Percentiles rank a stretch among this genome's conserved stretches.
Evolutionary conservation across 1,139 yeast genomes (phyloP).

Genomic region (Nakaseomyces glabratus): DNA sequence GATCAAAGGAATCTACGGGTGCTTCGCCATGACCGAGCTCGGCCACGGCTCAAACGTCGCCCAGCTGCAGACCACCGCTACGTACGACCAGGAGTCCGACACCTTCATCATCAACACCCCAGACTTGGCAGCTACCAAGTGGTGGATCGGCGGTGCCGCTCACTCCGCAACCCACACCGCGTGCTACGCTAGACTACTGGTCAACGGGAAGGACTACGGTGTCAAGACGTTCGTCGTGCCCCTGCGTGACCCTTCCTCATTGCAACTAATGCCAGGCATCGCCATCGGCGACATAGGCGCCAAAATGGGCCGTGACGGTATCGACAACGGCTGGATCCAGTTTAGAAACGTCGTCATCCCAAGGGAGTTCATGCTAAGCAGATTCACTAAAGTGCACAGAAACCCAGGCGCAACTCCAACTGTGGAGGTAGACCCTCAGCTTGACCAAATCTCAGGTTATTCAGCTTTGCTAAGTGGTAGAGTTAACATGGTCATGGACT

Average conservation of each 20-base stretch:
- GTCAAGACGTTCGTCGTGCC: constrained; percentile 89
- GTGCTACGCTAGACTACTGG: constrained; percentile 73
- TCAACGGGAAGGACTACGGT: constrained; percentile 77
- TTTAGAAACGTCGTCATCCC: constrained; percentile 77
- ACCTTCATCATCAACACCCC: constrained; percentile 77
- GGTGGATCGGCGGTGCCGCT: constrained; percentile 99
- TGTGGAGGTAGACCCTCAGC: constrained; percentile 60
- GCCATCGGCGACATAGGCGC: constrained; percentile 87
- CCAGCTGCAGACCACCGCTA: constrained; percentile 85
- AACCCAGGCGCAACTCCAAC: constrained; percentile 45
- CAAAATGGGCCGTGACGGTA: constrained; percentile 77
- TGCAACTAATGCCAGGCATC: constrained; percentile 67
- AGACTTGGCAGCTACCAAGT: constrained; percentile 82
- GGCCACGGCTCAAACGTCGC: constrained; percentile 95
- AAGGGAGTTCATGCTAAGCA: constrained; percentile 71
- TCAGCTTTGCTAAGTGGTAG: constrained; percentile 84
- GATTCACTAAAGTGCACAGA: constrained; percentile 54
- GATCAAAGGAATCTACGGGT: constrained; percentile 67
- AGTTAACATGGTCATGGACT: constrained; percentile 80
- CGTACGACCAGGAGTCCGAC: constrained; percentile 56
- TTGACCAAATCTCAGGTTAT: constrained; percentile 72
- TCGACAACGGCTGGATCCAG: constrained; percentile 93
- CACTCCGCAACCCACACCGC: constrained; percentile 83
- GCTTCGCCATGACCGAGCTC: constrained; percentile 90
- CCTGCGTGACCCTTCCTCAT: constrained; percentile 58